These are phyloP conservation scores for Amoebophrya sp. DNA, from an alignment of 169 alveolate genomes.

Conservation along the genomic window DNA sequence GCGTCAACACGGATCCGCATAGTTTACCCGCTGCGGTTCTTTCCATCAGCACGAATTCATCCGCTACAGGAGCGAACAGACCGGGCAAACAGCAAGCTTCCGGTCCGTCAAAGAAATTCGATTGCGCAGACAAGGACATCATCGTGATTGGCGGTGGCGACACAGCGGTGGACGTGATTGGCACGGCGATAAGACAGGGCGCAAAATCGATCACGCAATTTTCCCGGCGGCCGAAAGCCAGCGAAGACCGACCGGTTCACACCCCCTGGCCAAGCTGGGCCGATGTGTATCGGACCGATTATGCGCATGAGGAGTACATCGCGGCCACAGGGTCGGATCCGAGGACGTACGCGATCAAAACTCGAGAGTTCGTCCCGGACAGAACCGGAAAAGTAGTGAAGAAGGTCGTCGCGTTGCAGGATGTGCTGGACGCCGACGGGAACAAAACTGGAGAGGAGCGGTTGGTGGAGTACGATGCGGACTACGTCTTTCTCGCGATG, in stretches of 20 bases:
- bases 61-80: too few relatives aligned
- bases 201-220: conserved; percentile 55
- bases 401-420: neutral
- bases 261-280: conserved; percentile 51
- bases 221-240: conserved; percentile 46
- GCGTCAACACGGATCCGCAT: neutral
- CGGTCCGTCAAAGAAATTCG: neutral
- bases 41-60: too few relatives aligned
- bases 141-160: conserved; percentile 58
- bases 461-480: conserved; percentile 19
- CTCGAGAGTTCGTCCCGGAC: neutral
- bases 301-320: conserved; percentile 53
- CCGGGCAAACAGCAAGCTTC: too few relatives aligned
- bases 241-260: neutral
- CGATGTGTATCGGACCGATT: conserved; percentile 47
- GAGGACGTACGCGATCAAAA: conserved; percentile 51
- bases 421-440: neutral
- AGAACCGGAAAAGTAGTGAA: neutral
- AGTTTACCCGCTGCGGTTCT: neutral
- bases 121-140: conserved; percentile 50
- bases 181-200: conserved; percentile 56
- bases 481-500: conserved; percentile 31
- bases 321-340: conserved; percentile 54
- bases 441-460: neutral
- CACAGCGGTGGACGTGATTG: conserved; percentile 56